These are phyloP conservation scores for Arthrinium puccinioides DNA, from an alignment of 2,329 filamentous ascomycete species.

Conservation along the genomic window DNA sequence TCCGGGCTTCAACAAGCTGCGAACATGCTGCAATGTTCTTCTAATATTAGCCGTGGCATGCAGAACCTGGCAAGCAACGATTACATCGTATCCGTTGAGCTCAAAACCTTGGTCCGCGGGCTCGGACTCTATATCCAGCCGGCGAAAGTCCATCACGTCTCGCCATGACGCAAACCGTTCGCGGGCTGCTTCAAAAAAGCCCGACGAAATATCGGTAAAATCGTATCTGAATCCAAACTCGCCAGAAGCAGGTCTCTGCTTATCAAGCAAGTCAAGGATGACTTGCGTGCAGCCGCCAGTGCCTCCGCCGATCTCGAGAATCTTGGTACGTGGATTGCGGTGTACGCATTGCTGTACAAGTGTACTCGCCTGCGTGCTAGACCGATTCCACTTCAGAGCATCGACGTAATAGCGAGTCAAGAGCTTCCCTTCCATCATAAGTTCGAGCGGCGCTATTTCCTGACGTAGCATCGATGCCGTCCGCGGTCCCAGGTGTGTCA, in stretches of 20 bases:
- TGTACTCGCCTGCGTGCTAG: constrained; percentile 1
- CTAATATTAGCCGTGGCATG: constrained; percentile 12
- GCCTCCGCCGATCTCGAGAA: constrained; percentile 8
- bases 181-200: constrained; percentile 8
- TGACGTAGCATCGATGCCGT: constrained; percentile 21
- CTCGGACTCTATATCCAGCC: constrained; percentile 21
- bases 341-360: not conserved
- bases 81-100: constrained; percentile 13
- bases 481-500: constrained; percentile 13
- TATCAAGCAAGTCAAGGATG: constrained; percentile 1
- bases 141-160: constrained; percentile 20
- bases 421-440: constrained; percentile 19
- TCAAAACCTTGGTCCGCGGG: constrained; percentile 6
- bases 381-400: constrained; percentile 17
- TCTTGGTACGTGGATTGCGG: constrained; percentile 3
- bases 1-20: constrained; percentile 11
- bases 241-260: not conserved
- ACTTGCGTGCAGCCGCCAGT: constrained; percentile 3
- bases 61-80: constrained; percentile 16
- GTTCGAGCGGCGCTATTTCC: constrained; percentile 18
- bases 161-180: constrained; percentile 9
- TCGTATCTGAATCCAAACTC: not conserved
- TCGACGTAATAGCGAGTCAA: constrained; percentile 23
- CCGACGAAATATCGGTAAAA: constrained; percentile 10
- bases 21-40: constrained; percentile 11